Evolutionary conservation across 345 rosid species (phyloP).

Genomic region (Physaria fendleri): DNA sequence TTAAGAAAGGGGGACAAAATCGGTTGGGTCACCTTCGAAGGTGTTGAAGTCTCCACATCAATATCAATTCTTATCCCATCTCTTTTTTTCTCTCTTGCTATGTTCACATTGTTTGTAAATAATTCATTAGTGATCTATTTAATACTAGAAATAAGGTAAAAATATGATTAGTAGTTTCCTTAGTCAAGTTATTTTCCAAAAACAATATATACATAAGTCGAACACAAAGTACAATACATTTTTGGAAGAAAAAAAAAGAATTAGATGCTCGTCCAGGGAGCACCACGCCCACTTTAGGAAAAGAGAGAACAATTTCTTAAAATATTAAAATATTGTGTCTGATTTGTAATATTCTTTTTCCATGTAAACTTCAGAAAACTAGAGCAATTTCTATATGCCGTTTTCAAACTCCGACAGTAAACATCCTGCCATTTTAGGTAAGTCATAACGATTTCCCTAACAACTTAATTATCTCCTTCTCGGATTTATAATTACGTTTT

Average conservation of each 20-base stretch:
- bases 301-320: conserved; percentile 4
- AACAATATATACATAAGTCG: too few relatives aligned
- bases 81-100: neutral
- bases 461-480: neutral
- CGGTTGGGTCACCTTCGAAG: neutral
- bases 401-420: neutral
- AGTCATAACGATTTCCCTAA: neutral
- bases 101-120: neutral
- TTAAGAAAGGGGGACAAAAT: neutral
- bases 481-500: neutral
- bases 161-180: neutral
- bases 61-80: neutral
- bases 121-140: neutral
- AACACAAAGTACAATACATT: neutral
- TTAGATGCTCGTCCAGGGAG: conserved; percentile 15
- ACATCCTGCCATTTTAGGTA: conserved; percentile 6
- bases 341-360: neutral
- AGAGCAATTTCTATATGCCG: too few relatives aligned
- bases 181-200: neutral
- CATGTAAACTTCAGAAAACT: too few relatives aligned
- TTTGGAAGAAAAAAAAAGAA: conserved; percentile 7
- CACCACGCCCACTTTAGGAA: neutral
- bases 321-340: neutral
- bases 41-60: conserved; percentile 13
- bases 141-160: neutral